Evolutionary conservation across 345 rosid species (phyloP), one percentile per base, ranked within the genome.

Genomic region (Rhodomyrtus tomentosa): DNA sequence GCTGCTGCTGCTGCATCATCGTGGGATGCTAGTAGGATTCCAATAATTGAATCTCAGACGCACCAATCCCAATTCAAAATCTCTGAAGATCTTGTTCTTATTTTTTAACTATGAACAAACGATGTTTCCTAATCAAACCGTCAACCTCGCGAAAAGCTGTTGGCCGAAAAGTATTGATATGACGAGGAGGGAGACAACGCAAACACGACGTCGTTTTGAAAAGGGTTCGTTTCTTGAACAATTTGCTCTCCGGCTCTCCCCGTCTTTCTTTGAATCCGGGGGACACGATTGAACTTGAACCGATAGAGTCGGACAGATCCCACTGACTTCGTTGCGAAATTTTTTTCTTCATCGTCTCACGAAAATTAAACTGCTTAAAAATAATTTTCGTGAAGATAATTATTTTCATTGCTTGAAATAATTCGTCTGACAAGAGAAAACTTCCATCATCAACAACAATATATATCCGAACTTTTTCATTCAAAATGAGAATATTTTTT

Each of bases 331-430:
- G 10, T 7, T 32, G 42, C 4, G 24, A 8, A 7, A 32, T 62
- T 32, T 32, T 32, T 32, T 16, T 48, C 50, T 3, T 0, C 5
- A 40, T 4, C 42, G 5, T 58, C 27, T 58, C 9, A 0, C 10
- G 0, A 32, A 3, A 15, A 7, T 6, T 29, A 1, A 29, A 62
- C 1, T 0, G 7, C 3, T 4, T 7, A 0, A 14, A 29, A 59
- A 59, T 29, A 2, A 0, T 29, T 29, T 29, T 16, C 0, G 3
- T 29, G 0, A 3, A 15, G 16, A 0, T 25, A 0, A 12, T 58
- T 2, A 0, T 11, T 1, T 0, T 0, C 12, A 25, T 56, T 0
- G 11, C 7, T 27, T 58, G 10, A 58, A 58, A 58, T 27, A 8
- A 5, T 13, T 13, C 4, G 16, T 50, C 50, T n/a, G 16, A 50